Evolutionary conservation across 306 rosid species (phyloP), one percentile per base, ranked within the genome.

Genomic region (Corylus heterophylla): DNA sequence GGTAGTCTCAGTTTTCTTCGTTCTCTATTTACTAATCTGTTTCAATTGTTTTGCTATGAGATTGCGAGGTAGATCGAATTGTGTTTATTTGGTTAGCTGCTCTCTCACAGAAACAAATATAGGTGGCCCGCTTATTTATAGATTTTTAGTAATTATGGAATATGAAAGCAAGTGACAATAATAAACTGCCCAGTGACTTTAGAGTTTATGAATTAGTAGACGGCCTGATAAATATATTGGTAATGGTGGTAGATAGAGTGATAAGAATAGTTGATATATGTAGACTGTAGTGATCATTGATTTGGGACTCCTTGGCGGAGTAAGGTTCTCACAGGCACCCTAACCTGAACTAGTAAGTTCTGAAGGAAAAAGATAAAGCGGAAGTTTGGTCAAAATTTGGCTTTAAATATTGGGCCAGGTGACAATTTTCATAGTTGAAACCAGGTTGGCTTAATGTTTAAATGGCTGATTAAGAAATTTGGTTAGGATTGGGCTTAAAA

Each of bases 1-100:
- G 97, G 99, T 91, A 89, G 13, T 69, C 55, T 45, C 37, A 8
- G 10, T 67, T 67, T 67, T 7, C 8, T 37, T 56, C 31, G n/a
- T 31, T 48, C 3, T 2, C 61, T 7, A 58, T 78, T 63, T 31
- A 18, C n/a, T 58, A 48, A 62, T 39, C 17, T 58, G 22, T 54
- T 37, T 74, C 25, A 54, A 49, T 9, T 39, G 76, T 82, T 42
- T 8, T 50, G 52, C 64, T 42, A n/a, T 12, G 13, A 56, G 14
- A 12, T 8, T 75, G 71, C 58, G 70, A 70, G 62, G 49, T 70
- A 79, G 49, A 45, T 42, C 61, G 35, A 68, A 58, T 27, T 25
- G 4, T 48, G 69, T 58, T 18, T 8, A 63, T 63, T 13, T 63
- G 69, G 45, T 35, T 62, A 27, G 37, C 69, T 6, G 45, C 42